Evolutionary conservation across 2,329 filamentous ascomycete species (phyloP), one percentile per base, ranked within the genome.

Genomic region (Berkeleyomyces basicola): DNA sequence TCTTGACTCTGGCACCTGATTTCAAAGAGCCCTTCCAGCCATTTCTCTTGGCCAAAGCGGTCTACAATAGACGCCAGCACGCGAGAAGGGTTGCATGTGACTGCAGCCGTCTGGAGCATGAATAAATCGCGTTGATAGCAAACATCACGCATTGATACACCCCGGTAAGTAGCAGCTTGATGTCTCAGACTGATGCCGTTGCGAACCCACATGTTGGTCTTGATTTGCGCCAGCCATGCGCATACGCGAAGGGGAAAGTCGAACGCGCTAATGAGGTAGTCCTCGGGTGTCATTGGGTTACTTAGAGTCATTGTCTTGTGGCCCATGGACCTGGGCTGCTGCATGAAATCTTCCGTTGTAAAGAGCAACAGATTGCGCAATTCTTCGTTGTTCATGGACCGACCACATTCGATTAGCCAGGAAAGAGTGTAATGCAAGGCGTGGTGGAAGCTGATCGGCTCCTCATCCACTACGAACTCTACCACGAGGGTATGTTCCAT

Each of bases 201-300:
- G 63, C 93, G 85, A 66, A 99, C 92, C 93, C 95, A 99, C 85
- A 97, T 95, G 60, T 90, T 89, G 16, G 92, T 90, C 72, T 95
- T 96, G 84, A 99, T 97, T 75, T 99, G 95, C 4, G 93, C 88
- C 40, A 99, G 78, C 93, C 93, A 99, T 23, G 90, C 90, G 71
- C 90, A 96, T 0, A 97, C 91, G 61, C 95, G 82, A 3, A 99
- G 78, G 0, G 95, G 92, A 69, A 89, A 96, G 72, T 99, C 93
- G 69, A 99, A 96, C 60, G 90, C 83, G 1, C 88, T 86, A 71
- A 96, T 84, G 31, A 96, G 77, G 69, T 91, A 85, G 70, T 95
- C 90, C 68, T 95, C 88, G 0, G 86, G 75, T 11, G 49, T 57
- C n/a, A n/a, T n/a, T 66, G 82, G 80, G 14, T 82, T 78, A 31